These are phyloP conservation scores for Candida montana DNA, from an alignment of 805 yeast species.

Conservation along the genomic window DNA sequence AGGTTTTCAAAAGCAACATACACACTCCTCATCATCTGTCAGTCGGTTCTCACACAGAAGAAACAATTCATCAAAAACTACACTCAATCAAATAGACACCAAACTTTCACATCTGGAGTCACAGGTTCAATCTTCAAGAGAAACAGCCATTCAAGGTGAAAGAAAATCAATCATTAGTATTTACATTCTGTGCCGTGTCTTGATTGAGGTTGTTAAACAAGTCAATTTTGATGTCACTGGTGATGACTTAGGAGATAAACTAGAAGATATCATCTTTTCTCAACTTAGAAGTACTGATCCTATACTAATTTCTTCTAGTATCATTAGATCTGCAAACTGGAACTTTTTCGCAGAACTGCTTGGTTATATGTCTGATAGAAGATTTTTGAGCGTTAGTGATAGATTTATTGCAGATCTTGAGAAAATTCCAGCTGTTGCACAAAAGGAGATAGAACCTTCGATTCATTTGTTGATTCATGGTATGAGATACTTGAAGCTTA, in stretches of 20 bases:
- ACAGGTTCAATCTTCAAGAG: conserved; percentile 41
- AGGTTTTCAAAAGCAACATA: conserved; percentile 23
- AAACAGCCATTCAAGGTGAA: conserved; percentile 77
- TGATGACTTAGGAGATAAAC: conserved; percentile 70
- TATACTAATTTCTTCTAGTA: conserved; percentile 51
- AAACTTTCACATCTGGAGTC: conserved; percentile 43
- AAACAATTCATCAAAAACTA: conserved; percentile 44
- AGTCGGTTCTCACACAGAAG: conserved; percentile 40
- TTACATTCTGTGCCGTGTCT: conserved; percentile 82
- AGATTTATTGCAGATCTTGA: conserved; percentile 90
- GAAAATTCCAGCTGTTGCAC: conserved; percentile 54
- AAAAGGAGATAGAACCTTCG: conserved; percentile 51
- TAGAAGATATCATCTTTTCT: conserved; percentile 90
- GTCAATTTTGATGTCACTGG: conserved; percentile 70
- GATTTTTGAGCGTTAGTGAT: conserved; percentile 86
- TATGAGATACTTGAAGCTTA: conserved; percentile 77
- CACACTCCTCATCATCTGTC: conserved; percentile 28
- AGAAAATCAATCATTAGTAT: conserved; percentile 82
- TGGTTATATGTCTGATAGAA: conserved; percentile 83
- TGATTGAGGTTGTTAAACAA: conserved; percentile 88
- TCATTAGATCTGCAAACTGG: conserved; percentile 90
- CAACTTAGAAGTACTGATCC: conserved; percentile 90
- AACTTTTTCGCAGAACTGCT: conserved; percentile 80
- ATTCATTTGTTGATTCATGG: conserved; percentile 79
- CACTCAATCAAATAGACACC: conserved; percentile 43